Percentiles rank a stretch among this genome's conserved stretches.
Evolutionary conservation across 805 yeast species (phyloP).

Genomic region (Teunomyces aglyptinius): DNA sequence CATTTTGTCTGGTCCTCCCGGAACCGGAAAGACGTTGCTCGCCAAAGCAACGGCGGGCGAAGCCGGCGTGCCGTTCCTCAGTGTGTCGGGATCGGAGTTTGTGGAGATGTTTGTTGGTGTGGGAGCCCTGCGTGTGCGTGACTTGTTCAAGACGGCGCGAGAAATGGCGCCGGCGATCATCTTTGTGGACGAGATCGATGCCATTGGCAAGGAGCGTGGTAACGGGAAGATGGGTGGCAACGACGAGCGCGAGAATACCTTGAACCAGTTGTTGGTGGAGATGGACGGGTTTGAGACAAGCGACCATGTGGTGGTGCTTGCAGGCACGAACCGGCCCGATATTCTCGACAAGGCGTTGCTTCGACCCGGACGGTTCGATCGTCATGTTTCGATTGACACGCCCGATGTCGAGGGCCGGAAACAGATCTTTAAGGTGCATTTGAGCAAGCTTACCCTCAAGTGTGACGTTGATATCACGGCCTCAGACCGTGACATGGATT

Average conservation of each 20-base stretch:
- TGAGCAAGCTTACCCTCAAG: constrained; percentile 55
- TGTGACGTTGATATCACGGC: constrained; percentile 38
- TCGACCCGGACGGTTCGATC: constrained; percentile 94
- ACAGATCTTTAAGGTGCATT: constrained; percentile 79
- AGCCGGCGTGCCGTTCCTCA: constrained; percentile 89
- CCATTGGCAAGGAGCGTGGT: constrained; percentile 83
- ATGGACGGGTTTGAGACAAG: constrained; percentile 92
- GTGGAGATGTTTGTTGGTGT: constrained; percentile 98
- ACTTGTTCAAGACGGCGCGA: constrained; percentile 84
- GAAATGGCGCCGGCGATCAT: constrained; percentile 88
- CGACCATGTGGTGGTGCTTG: constrained; percentile 89
- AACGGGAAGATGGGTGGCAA: constrained; percentile 77
- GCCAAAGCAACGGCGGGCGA: constrained; percentile 98
- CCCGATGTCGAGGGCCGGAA: constrained; percentile 91
- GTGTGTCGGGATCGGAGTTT: constrained; percentile 91
- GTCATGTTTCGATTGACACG: constrained; percentile 80
- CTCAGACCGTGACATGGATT: constrained; percentile 36
- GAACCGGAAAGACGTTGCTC: constrained; percentile 90
- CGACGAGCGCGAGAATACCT: constrained; percentile 91
- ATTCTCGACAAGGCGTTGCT: constrained; percentile 84
- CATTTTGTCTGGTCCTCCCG: constrained; percentile 91
- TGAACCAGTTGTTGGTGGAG: constrained; percentile 89
- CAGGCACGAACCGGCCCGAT: constrained; percentile 94
- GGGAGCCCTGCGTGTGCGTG: constrained; percentile 94
- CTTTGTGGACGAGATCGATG: constrained; percentile 93